Percentiles rank a stretch among this genome's conserved stretches.
These are phyloP conservation scores for Rhizoclosmatium sp. DNA, from an alignment of 192 early-diverging fungal genomes.

Conservation along the genomic window DNA sequence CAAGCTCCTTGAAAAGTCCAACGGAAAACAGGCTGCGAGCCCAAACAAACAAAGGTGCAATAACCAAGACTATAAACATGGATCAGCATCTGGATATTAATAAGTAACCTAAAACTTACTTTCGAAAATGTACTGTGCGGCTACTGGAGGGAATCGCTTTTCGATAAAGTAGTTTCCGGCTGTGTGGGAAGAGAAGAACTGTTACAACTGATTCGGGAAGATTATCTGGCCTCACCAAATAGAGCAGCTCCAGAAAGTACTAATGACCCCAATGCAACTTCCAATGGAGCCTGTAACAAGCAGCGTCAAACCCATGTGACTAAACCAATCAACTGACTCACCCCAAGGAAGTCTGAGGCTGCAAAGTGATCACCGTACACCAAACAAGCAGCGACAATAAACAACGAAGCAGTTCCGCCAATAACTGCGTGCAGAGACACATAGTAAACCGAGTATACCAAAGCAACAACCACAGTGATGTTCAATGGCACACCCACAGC, in stretches of 20 bases:
- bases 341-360: neutral
- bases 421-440: constrained; percentile 56
- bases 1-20: constrained; percentile 79
- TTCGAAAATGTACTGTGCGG: constrained; percentile 87
- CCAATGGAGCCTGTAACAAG: constrained; percentile 33
- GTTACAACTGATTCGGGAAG: neutral
- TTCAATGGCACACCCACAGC: constrained; percentile 46
- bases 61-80: constrained; percentile 71
- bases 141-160: constrained; percentile 82
- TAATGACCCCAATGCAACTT: constrained; percentile 65
- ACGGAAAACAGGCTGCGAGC: constrained; percentile 81
- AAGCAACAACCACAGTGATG: constrained; percentile 61
- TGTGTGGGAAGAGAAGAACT: constrained; percentile 5
- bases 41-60: constrained; percentile 96
- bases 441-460: constrained; percentile 79
- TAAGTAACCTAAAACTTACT: neutral
- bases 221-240: constrained; percentile 55
- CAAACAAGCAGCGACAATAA: neutral
- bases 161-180: constrained; percentile 88
- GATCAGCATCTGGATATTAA: neutral
- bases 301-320: neutral
- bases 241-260: constrained; percentile 83
- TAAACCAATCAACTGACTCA: neutral
- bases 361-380: constrained; percentile 1
- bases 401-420: constrained; percentile 32